Evolutionary conservation across 139 green algal genomes (phyloP).

Genomic region (Tetraselmis striata): DNA sequence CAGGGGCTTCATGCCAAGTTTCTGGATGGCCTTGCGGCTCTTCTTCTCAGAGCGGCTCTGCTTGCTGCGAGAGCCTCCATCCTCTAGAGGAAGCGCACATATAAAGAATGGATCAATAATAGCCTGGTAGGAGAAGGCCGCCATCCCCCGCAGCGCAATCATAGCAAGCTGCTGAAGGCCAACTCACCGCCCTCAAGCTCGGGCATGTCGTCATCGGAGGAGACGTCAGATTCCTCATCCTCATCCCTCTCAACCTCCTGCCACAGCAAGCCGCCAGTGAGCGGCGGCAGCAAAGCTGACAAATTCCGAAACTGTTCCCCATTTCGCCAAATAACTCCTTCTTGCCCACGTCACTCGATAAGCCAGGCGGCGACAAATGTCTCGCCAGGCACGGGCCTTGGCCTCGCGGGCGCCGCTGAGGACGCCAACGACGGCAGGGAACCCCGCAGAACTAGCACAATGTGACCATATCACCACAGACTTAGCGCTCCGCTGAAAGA

Average conservation of each 20-base stretch:
- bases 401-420: no score
- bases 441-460: not conserved
- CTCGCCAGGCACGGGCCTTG: not conserved
- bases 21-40: constrained; percentile 95
- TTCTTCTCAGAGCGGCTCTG: constrained; percentile 98
- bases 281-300: no score
- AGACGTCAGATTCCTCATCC: constrained; percentile 45
- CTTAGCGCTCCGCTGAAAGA: no score
- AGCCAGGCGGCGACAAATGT: not conserved
- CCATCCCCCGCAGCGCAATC: not conserved
- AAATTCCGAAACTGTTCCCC: no score
- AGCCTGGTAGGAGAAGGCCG: not conserved
- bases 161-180: constrained; percentile 1
- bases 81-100: constrained; percentile 25
- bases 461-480: not conserved
- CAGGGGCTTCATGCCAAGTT: constrained; percentile 98
- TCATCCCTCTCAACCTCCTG: constrained; percentile 29
- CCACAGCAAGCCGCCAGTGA: constrained; percentile 2
- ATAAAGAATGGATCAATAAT: not conserved
- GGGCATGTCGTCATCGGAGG: constrained; percentile 43
- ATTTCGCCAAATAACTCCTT: not conserved
- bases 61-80: constrained; percentile 57
- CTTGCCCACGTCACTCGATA: not conserved
- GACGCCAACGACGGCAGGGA: no score
- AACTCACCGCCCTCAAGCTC: constrained; percentile 39